Evolutionary conservation across 768 basidiomycete genomes (phyloP), one percentile per base, ranked within the genome.

Genomic region (Cystobasidium onofrii): DNA sequence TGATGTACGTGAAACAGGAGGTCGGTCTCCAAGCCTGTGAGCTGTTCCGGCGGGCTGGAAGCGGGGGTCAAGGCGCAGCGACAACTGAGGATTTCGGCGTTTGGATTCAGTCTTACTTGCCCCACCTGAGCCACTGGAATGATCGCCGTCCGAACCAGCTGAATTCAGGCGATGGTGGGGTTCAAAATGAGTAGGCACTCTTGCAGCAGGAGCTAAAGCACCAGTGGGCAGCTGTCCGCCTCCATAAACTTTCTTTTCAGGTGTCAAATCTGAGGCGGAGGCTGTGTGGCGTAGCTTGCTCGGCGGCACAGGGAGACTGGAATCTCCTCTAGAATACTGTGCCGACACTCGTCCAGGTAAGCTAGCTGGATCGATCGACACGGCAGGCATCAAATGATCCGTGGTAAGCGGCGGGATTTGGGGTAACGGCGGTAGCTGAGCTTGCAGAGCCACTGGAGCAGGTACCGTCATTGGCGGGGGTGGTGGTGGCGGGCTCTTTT

Each of bases 71-170:
- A 79, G 76, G 34, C 78, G 78, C 67, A 79, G 76, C 20, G 76
- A 77, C 7, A 79, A 74, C 23, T 76, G 76, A n/a, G 78, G 78
- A 46, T 79, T 78, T 60, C 78, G 65, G 25, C 78, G 60, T 0
- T 63, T 23, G 29, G 52, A 70, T 1, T 74, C 73, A 25, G 46
- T 29, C 29, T 54, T 55, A 0, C 55, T 27, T 6, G 75, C 60
- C 18, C 57, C 60, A 17, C 29, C 67, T 25, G 57, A 72, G 33
- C 72, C 75, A 43, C 74, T 73, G 6, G 75, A 75, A 7, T 71
- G 73, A 10, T 62, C 73, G 0, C 43, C 73, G 7, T 39, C 62
- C n/a, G 74, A 76, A 1, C 73, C 74, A 4, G 63, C 65, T 0
- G 75, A 77, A n/a, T 44, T 29, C 6, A 66, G 2, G 0, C 63